phyloP scores from a whole-genome alignment of 2,329 filamentous ascomycete species.

The Paecilomyces sp. region DNA sequence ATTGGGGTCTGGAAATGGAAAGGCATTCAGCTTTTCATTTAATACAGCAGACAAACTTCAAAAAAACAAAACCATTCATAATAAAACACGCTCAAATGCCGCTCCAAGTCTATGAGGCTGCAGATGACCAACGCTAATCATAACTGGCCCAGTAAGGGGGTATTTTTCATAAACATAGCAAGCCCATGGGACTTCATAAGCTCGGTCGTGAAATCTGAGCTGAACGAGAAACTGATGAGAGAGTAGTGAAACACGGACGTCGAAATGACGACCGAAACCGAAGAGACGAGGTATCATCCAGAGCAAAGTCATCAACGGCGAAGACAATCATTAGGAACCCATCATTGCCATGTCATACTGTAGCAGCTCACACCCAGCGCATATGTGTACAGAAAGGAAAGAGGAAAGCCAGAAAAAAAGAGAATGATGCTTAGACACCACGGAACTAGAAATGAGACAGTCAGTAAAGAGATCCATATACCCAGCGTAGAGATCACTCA shows the following conservation, averaged over 20 bases:
- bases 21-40: not conserved
- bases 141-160: not conserved
- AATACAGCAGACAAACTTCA: not conserved
- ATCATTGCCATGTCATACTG: not conserved
- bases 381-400: not conserved
- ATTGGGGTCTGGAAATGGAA: not conserved
- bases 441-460: conserved; percentile 41
- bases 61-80: not conserved
- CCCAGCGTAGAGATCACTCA: conserved; percentile 45
- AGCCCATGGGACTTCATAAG: not conserved
- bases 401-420: not conserved
- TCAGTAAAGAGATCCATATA: conserved; percentile 4
- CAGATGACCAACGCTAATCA: not conserved
- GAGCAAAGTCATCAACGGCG: not conserved
- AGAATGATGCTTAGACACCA: conserved; percentile 32
- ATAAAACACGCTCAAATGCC: not conserved
- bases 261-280: not conserved
- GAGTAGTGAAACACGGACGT: not conserved
- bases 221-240: not conserved
- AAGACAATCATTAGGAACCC: not conserved
- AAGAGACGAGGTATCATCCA: not conserved
- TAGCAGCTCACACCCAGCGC: not conserved
- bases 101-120: not conserved
- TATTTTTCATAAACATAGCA: not conserved
- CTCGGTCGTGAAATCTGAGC: not conserved